A percentile compares a stretch with the other conserved stretches of the same genome.
Conservation (phyloP, 768 basidiomycete genomes). For the Lactarius deliciosus region DNA sequence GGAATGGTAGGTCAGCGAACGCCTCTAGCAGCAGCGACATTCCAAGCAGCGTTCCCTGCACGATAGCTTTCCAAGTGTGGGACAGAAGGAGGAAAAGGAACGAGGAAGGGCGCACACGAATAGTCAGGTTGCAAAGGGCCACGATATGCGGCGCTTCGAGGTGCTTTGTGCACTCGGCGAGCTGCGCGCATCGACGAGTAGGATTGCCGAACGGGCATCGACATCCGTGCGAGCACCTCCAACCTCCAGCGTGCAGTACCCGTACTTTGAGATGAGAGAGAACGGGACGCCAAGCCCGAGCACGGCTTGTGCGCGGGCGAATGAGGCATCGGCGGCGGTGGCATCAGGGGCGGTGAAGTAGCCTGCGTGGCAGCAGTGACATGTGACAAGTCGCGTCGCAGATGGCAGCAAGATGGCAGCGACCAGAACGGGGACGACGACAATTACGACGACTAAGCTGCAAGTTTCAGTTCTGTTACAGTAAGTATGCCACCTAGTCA, state of each 20-base stretch:
- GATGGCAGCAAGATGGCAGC: no score
- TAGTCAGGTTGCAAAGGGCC: constrained; percentile 51
- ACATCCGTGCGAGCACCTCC: constrained; percentile 42
- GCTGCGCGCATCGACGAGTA: constrained; percentile 55
- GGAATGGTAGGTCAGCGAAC: constrained; percentile 46
- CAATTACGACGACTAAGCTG: no score
- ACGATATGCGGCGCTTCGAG: constrained; percentile 64
- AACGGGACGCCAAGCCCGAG: constrained; percentile 34
- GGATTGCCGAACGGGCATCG: constrained; percentile 45
- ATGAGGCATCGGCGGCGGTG: background rate
- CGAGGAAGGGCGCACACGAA: constrained; percentile 33
- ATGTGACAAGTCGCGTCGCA: no score
- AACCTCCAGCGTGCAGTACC: constrained; percentile 39
- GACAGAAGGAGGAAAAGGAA: background rate
- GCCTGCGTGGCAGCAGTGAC: no score
- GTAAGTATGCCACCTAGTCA: no score
- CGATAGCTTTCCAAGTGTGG: constrained; percentile 27
- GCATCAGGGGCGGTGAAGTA: background rate
- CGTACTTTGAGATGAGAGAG: constrained; percentile 40
- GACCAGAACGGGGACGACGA: no score
- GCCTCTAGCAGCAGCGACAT: constrained; percentile 41
- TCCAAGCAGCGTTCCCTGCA: constrained; percentile 46
- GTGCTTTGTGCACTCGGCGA: constrained; percentile 47
- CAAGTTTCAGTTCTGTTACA: no score
- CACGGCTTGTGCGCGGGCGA: constrained; percentile 7